phyloP scores from a whole-genome alignment of 108 stramenopile species.

The Conticribra guillardii region DNA sequence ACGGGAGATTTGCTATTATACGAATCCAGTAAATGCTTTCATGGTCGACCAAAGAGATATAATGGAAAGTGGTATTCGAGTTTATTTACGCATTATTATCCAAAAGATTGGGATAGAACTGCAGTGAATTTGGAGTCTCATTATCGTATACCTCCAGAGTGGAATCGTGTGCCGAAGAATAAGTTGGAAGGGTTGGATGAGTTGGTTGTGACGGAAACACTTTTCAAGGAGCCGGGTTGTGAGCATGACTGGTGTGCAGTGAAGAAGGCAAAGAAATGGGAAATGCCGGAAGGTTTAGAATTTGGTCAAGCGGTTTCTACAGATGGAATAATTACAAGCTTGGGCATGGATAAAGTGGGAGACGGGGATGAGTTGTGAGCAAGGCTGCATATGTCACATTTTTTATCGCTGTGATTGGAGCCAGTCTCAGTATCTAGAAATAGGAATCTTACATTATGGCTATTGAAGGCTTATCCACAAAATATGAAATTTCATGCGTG shows the following conservation, averaged over 20 bases:
- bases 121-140: conserved; percentile 56
- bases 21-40: conserved; percentile 83
- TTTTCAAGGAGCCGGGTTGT: conserved; percentile 72
- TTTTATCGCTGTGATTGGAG: too few species aligned
- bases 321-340: conserved; percentile 22
- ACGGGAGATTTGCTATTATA: conserved; percentile 84
- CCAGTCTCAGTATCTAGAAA: too few species aligned
- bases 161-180: conserved; percentile 38
- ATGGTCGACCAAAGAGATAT: conserved; percentile 75
- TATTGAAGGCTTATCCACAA: too few species aligned
- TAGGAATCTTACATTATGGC: too few species aligned
- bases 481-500: too few species aligned
- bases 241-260: conserved; percentile 72
- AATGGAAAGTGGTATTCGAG: conserved; percentile 76
- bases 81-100: conserved; percentile 83
- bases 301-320: conserved; percentile 17
- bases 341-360: background rate
- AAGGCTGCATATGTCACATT: too few species aligned
- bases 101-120: conserved; percentile 54
- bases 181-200: conserved; percentile 28
- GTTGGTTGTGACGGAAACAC: conserved; percentile 63
- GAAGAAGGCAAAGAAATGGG: conserved; percentile 55
- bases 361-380: too few species aligned
- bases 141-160: conserved; percentile 66
- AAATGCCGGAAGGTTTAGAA: conserved; percentile 17